Percentiles rank a stretch among this genome's conserved stretches.
Conservation (phyloP, 2,329 filamentous ascomycete species). For the Chaetomium olivaceum region DNA sequence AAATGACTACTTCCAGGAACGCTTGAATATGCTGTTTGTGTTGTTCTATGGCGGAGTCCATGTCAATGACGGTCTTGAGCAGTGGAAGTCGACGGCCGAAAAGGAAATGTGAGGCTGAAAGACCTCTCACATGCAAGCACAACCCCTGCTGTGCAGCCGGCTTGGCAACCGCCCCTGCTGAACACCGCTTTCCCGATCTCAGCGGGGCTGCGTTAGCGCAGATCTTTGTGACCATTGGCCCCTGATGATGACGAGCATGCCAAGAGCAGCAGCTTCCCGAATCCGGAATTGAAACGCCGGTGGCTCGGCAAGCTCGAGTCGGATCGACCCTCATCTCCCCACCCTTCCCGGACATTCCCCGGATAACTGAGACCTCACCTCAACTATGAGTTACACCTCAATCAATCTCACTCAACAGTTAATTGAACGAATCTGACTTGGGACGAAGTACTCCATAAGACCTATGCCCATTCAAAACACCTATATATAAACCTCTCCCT, state of each 20-base stretch:
- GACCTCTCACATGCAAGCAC: slow-evolving; percentile 13
- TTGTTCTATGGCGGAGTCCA: background rate
- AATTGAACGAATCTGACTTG: background rate
- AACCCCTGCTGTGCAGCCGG: slow-evolving; percentile 1
- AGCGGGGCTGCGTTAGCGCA: background rate
- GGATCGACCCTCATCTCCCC: slow-evolving; percentile 7
- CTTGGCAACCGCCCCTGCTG: slow-evolving; percentile 1
- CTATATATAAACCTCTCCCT: background rate
- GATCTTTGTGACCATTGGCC: slow-evolving; percentile 8
- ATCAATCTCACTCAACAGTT: background rate
- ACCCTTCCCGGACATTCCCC: background rate
- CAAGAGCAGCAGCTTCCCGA: slow-evolving; percentile 8
- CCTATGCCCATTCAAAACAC: background rate
- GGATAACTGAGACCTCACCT: background rate
- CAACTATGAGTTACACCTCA: background rate
- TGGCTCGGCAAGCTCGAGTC: slow-evolving; percentile 14
- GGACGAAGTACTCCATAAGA: background rate
- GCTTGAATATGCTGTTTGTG: background rate
- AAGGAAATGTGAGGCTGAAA: slow-evolving; percentile 8
- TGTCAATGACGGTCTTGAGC: background rate
- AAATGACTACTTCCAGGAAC: background rate
- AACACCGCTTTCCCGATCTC: background rate
- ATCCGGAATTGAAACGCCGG: slow-evolving; percentile 5
- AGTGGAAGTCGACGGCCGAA: background rate
- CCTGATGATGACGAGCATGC: slow-evolving; percentile 17